Evolutionary conservation across 495 filamentous ascomycete genomes (phyloP).

Genomic region (Hypomontagnella submonticulosa): DNA sequence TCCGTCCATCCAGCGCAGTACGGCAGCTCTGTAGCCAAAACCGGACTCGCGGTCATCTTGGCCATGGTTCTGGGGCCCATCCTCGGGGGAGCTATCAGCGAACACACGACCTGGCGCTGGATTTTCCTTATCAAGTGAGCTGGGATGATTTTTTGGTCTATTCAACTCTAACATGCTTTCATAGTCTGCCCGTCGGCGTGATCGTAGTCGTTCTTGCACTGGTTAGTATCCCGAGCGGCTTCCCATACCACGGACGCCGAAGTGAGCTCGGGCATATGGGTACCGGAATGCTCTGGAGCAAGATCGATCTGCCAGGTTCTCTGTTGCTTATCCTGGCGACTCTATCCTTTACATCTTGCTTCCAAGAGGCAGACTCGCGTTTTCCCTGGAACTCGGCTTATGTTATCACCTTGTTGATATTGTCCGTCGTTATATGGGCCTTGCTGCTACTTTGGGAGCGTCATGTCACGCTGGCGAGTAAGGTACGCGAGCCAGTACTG

Average conservation of each 20-base stretch:
- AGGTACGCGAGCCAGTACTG: conserved; percentile 28
- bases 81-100: conserved; percentile 51
- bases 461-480: neutral
- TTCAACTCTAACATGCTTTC: no score
- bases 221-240: conserved; percentile 18
- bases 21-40: conserved; percentile 22
- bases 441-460: conserved; percentile 23
- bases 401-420: conserved; percentile 33
- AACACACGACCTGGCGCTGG: conserved; percentile 55
- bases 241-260: conserved; percentile 8
- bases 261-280: no score
- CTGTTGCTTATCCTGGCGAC: conserved; percentile 36
- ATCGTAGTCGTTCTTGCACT: neutral
- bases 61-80: conserved; percentile 55
- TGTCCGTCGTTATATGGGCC: neutral
- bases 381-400: conserved; percentile 44
- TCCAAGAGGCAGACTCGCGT: conserved; percentile 44
- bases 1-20: conserved; percentile 47
- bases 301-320: conserved; percentile 32
- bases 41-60: conserved; percentile 34
- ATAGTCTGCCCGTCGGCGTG: conserved; percentile 18
- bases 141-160: neutral
- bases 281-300: neutral
- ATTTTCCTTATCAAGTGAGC: conserved; percentile 48
- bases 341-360: conserved; percentile 36